Base-by-base conservation (phyloP, 768 basidiomycete genomes). In the Antrodiella citrinella region DNA sequence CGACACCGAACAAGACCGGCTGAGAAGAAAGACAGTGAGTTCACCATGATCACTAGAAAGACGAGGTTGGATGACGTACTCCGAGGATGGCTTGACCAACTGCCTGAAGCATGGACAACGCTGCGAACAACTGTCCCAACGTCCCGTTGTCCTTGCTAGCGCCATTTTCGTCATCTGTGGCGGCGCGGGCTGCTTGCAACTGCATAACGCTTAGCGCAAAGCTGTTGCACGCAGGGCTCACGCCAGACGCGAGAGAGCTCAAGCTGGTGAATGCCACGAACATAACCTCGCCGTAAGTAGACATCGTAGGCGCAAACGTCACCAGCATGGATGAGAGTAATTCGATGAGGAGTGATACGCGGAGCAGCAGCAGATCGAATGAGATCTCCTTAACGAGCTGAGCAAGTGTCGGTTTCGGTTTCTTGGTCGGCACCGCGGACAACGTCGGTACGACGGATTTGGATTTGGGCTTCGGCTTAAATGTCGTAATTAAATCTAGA, bases 321-420 rank as follows among this genome's bases (percentile, higher is more conserved):
- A 89, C 81, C 26, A 85, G 69, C 4, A 70, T 62, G 57, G 88
- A 79, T 4, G 84, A 84, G n/a, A 78, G 54, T 20, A 84, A 73
- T 51, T 90, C 88, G 15, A 86, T 59, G n/a, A 79, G 66, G 41
- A 90, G 71, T 1, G 86, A 89, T 23, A 68, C 69, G 44, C 75
- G 76, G 19, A 83, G 75, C 46, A 89, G 73, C 15, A 70, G 65
- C n/a, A 82, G 74, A 66, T 91, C 88, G 53, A 89, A 88, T 22
- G 67, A 68, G 47, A 87, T 69, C 59, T 86, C 87, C 23, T 74
- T 71, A 15, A 74, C 69, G 38, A 88, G 74, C 15, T 76, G 70
- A 7, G 65, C 65, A 13, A 73, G 73, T 23, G 72, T 77, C 4
- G 76, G 71, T 53, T 72, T 74, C 4, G 70, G 68, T 52, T 69